Conservation (phyloP, 2,329 filamentous ascomycete species). For the Chaetomiaceae sp. region DNA sequence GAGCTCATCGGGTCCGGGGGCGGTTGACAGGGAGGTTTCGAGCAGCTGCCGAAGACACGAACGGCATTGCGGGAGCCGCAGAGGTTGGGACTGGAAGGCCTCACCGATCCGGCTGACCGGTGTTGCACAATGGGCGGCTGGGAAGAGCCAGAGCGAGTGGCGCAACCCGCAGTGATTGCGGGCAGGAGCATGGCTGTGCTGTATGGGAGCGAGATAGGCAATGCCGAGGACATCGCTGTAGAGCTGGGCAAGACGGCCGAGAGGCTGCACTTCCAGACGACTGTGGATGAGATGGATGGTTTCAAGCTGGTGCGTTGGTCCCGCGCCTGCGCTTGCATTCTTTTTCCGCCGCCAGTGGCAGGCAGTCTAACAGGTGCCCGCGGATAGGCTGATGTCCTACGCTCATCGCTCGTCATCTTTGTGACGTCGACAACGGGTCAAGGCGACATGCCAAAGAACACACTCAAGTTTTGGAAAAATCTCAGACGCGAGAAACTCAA, state of each 20-base stretch:
- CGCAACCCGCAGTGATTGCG: slow-evolving; percentile 12
- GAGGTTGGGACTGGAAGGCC: neutral
- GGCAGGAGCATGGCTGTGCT: slow-evolving; percentile 60
- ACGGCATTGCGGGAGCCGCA: too few species aligned
- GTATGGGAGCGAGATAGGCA: slow-evolving; percentile 94
- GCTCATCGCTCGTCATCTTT: slow-evolving; percentile 64
- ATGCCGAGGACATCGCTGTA: slow-evolving; percentile 84
- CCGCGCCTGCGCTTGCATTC: neutral
- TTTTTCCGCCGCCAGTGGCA: neutral
- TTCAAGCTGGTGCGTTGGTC: slow-evolving; percentile 63
- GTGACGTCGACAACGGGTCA: slow-evolving; percentile 90
- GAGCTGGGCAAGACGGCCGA: slow-evolving; percentile 72
- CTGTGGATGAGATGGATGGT: slow-evolving; percentile 71
- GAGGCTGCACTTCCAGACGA: slow-evolving; percentile 72
- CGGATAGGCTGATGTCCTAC: slow-evolving; percentile 44
- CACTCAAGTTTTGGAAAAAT: slow-evolving; percentile 76
- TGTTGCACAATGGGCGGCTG: slow-evolving; percentile 9
- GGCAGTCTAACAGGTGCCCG: too few species aligned
- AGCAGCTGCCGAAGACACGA: too few species aligned
- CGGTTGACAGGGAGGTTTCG: too few species aligned
- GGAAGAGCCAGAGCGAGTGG: neutral
- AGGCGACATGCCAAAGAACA: slow-evolving; percentile 85
- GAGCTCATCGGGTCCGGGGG: too few species aligned
- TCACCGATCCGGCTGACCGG: neutral
- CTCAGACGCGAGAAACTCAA: slow-evolving; percentile 75